These are phyloP conservation scores for Salix brachista DNA, from an alignment of 345 rosid genomes.

Conservation along the genomic window DNA sequence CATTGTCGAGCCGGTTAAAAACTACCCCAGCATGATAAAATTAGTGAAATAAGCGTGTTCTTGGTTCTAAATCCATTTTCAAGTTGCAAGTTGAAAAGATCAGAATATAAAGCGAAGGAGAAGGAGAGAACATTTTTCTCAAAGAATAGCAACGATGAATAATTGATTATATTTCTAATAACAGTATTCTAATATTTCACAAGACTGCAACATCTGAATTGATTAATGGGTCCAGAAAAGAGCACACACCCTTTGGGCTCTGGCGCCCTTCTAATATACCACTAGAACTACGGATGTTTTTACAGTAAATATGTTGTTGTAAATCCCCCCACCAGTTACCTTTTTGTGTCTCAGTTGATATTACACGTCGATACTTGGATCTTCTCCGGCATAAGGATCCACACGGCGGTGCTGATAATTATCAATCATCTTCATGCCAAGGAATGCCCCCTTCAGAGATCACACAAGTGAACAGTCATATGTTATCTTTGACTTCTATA, in stretches of 20 bases:
- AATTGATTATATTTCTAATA: conserved; percentile 17
- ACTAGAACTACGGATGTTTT: conserved; percentile 11
- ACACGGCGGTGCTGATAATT: neutral
- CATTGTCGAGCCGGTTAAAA: no score
- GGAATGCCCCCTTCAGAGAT: neutral
- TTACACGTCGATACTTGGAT: conserved; percentile 10
- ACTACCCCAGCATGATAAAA: no score
- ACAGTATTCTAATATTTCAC: conserved; percentile 2
- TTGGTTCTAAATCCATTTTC: no score
- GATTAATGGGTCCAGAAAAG: conserved; percentile 2
- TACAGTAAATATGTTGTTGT: conserved; percentile 6
- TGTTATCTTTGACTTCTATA: conserved; percentile 34
- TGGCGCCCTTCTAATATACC: conserved; percentile 12
- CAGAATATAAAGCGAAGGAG: no score
- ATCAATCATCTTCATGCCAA: neutral
- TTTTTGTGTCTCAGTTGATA: conserved; percentile 2
- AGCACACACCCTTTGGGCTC: conserved; percentile 11
- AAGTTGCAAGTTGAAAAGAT: no score
- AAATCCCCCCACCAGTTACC: neutral
- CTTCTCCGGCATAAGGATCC: neutral
- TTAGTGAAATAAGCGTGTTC: no score
- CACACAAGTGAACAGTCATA: neutral
- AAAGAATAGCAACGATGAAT: neutral
- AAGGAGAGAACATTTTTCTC: neutral
- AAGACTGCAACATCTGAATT: conserved; percentile 3